These are phyloP conservation scores for Neurospora sp. DNA, from an alignment of 495 filamentous ascomycete genomes.

Conservation along the genomic window DNA sequence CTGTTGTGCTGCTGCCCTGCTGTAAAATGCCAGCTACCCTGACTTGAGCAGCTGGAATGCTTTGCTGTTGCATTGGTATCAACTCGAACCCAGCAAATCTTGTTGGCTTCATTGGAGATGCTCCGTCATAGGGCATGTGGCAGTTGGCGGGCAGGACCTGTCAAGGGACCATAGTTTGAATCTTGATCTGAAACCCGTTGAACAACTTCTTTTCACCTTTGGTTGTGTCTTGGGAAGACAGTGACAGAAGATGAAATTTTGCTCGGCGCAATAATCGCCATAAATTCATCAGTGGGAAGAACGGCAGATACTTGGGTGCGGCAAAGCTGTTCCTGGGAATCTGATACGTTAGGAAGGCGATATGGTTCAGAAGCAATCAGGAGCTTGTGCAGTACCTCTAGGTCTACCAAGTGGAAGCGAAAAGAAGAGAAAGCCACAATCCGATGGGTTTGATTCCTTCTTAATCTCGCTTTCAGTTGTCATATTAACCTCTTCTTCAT, in stretches of 20 bases:
- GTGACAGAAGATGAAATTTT: background rate
- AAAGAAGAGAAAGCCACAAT: background rate
- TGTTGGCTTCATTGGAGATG: background rate
- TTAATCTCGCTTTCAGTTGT: background rate
- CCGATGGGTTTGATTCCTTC: background rate
- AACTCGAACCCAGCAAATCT: background rate
- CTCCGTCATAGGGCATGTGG: background rate
- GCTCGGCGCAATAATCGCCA: background rate
- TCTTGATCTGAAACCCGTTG: background rate
- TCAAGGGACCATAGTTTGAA: background rate
- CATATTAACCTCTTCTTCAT: background rate
- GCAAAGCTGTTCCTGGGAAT: background rate
- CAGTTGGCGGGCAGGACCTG: background rate
- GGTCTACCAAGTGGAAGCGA: background rate
- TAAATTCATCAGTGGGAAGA: background rate
- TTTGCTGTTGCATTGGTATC: background rate
- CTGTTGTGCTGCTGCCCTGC: background rate
- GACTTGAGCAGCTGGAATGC: background rate
- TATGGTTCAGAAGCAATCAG: background rate
- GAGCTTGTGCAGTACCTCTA: background rate
- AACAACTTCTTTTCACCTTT: background rate
- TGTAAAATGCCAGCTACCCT: background rate
- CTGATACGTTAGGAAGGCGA: background rate
- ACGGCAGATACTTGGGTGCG: background rate
- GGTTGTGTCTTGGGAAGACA: background rate